Base-by-base conservation (phyloP, 345 rosid species). In the Camelina hispida region DNA sequence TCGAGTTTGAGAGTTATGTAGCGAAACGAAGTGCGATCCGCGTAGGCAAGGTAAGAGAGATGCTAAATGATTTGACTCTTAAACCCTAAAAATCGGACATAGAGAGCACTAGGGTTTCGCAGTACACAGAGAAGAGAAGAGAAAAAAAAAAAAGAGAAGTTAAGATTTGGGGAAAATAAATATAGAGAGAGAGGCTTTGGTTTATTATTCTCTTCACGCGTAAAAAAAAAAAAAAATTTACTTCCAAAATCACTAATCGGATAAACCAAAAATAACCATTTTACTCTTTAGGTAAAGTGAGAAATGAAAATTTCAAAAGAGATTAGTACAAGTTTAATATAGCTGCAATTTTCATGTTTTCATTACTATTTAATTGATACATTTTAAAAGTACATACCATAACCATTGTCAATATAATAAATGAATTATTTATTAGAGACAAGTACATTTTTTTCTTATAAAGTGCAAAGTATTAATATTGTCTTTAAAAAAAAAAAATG, bases 41-140 rank as follows among this genome's bases (percentile, higher is more conserved):
- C 35, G 66, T 25, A 8, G 16, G 34, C 6, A 2, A 58, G 57
- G 11, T 54, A 35, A 20, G 30, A 20, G 30, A 51, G 53, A 48
- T 48, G 30, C 15, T 18, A 25, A 28, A 17, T 28, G 48, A 22
- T 51, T 42, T 7, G 74, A 37, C 40, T 44, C 63, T 66, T 71
- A 80, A 80, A 71, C 72, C 77, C 82, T 66, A 62, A 44, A 44
- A 69, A 44, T 56, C 73, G 68, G 18, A 62, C 9, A 28, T 28
- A 28, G 30, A 66, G 17, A 62, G 63, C 50, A 66, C 66, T 85
- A 81, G 86, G 85, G 85, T 80, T 83, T 74, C 65, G 79, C 28
- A 75, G 80, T 54, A 73, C 17, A 35, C 74, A 66, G 4, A 28
- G 30, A 28, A 4, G 78, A 66, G 64, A 72, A 10, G 42, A 47